Base-by-base conservation (phyloP, 345 rosid genomes). In the Physaria fendleri region DNA sequence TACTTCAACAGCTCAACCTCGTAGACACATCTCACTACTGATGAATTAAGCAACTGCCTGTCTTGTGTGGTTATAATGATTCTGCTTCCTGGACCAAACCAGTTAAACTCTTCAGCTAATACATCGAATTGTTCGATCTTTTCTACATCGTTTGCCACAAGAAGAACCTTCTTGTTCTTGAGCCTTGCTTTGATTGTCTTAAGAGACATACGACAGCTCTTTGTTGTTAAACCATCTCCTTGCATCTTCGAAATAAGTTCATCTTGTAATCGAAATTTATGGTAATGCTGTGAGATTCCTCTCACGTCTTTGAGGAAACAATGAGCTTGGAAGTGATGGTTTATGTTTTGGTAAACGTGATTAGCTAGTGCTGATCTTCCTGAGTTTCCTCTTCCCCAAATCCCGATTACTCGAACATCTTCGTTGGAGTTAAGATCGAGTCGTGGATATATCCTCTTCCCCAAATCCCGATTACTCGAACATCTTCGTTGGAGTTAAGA, bases 81-180 rank as follows among this genome's bases (percentile, higher is more conserved):
- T 27, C 64, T 70, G 14, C 69, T 70, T 14, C 74, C 74, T 9
- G 58, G 64, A 62, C 77, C 77, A 34, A 73, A 66, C 73, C 69
- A 73, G 59, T 53, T 59, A 32, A 58, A 69, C 0, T 44, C 69
- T 11, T 63, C 73, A 4, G 30, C 77, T 38, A 73, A 60, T 2
- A 46, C 37, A 27, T 68, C 69, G 14, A 73, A n/a, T 1, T 73
- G 77, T 10, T 73, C 62, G 14, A 41, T 7, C 33, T 73, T 62
- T 30, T 62, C 73, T 1, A 51, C 70, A 5, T 73, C 70, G 32
- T 68, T 64, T 2, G 69, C 61, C 25, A 73, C 77, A 20, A 73
- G 23, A 12, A 73, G 58, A 43, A 66, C 32, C 57, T 68, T 73
- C 59, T 51, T 62, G 45, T 38, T 51, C 40, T 32, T 41, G 0